Conservation (phyloP, 1,284 basidiomycete species). For the Boletus sp. region DNA sequence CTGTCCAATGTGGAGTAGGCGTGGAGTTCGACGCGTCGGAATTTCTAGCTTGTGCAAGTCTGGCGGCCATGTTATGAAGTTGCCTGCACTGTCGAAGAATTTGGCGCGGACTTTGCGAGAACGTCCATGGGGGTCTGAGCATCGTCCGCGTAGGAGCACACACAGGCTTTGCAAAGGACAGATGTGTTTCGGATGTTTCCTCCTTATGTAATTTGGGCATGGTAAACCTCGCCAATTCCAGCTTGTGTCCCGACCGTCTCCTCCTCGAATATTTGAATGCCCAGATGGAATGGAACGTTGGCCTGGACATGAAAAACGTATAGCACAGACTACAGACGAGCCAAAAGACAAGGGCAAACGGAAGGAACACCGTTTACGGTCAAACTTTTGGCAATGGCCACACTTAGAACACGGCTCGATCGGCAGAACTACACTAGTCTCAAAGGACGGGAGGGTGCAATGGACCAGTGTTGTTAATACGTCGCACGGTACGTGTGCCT, state of each 20-base stretch:
- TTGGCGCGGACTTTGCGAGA: conserved; percentile 36
- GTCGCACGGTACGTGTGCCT: conserved; percentile 20
- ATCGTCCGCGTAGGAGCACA: conserved; percentile 36
- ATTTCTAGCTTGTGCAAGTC: conserved; percentile 34
- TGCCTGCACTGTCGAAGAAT: conserved; percentile 35
- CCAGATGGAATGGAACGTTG: conserved; percentile 70
- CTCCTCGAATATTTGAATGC: background rate
- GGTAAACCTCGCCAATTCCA: no score
- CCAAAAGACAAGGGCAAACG: conserved; percentile 24
- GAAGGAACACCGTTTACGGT: conserved; percentile 6
- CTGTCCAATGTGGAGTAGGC: conserved; percentile 67
- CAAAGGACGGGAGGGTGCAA: conserved; percentile 40
- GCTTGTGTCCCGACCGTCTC: background rate
- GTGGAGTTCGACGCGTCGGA: conserved; percentile 26
- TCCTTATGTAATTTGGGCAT: no score
- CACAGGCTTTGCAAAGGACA: conserved; percentile 2
- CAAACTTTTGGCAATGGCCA: conserved; percentile 41
- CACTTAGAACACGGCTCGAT: conserved; percentile 52
- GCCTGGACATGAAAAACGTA: conserved; percentile 47
- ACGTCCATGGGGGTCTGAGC: conserved; percentile 50
- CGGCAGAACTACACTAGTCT: conserved; percentile 49
- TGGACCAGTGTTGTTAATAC: conserved; percentile 49
- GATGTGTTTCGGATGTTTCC: background rate
- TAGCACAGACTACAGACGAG: conserved; percentile 6
- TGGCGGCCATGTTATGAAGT: conserved; percentile 37